A percentile compares a stretch with the other conserved stretches of the same genome.
Conservation (phyloP, 2,329 filamentous ascomycete species). For the Cucurbitaria berberidis region DNA sequence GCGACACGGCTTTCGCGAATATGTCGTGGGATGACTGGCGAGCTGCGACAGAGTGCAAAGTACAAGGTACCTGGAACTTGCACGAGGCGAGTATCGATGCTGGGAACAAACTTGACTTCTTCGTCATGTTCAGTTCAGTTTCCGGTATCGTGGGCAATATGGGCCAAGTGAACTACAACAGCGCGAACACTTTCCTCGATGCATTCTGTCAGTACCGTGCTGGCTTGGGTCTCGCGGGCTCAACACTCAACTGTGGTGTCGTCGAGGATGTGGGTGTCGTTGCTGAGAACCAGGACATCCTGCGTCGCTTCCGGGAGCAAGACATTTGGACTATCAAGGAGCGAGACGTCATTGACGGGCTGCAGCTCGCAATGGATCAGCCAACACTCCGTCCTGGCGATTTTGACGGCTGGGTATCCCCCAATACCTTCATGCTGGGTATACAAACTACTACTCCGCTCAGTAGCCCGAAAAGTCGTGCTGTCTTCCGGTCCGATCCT, state of each 20-base stretch:
- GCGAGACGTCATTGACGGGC: too few species aligned
- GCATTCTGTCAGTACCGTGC: constrained; percentile 26
- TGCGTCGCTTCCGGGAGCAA: not conserved
- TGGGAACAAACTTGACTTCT: constrained; percentile 28
- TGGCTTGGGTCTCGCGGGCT: constrained; percentile 44
- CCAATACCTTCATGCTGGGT: constrained; percentile 17
- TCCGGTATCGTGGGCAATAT: constrained; percentile 29
- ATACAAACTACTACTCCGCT: constrained; percentile 25
- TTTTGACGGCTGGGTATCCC: too few species aligned
- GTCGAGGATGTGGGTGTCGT: constrained; percentile 53
- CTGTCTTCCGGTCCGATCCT: constrained; percentile 22
- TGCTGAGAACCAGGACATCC: not conserved
- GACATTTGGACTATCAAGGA: too few species aligned
- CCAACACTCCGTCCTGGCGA: not conserved
- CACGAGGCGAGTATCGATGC: constrained; percentile 15
- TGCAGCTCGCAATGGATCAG: not conserved
- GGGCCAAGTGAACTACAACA: constrained; percentile 56
- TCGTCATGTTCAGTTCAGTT: constrained; percentile 38
- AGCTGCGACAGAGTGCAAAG: constrained; percentile 16
- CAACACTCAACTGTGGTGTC: constrained; percentile 58
- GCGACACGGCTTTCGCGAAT: not conserved
- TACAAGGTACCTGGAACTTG: constrained; percentile 32
- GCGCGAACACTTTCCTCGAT: constrained; percentile 50
- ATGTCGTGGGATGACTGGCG: constrained; percentile 22
- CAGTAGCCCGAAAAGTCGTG: constrained; percentile 20